Conservation (phyloP, 2,329 filamentous ascomycete species). For the Xylaria polymorpha region DNA sequence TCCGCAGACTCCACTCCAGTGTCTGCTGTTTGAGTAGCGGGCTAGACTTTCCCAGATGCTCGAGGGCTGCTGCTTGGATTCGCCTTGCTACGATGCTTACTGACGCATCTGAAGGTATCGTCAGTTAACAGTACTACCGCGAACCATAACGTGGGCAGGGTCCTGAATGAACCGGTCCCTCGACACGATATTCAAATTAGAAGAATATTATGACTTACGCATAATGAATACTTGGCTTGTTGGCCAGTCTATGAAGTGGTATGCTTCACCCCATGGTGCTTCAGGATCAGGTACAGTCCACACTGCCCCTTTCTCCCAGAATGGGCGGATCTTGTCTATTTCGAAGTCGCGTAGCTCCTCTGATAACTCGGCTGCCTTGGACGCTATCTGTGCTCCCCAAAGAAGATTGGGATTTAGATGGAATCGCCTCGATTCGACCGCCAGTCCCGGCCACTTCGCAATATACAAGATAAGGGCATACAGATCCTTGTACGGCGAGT, state of each 20-base stretch:
- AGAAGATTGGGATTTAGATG: neutral
- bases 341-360: slow-evolving; percentile 1
- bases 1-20: slow-evolving; percentile 1
- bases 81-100: neutral
- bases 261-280: neutral
- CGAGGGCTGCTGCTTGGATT: slow-evolving; percentile 2
- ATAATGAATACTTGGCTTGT: slow-evolving; percentile 1
- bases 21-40: neutral
- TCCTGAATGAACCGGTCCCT: neutral
- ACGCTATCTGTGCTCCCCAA: neutral
- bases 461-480: neutral
- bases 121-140: too few relatives aligned
- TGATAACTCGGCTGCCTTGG: neutral
- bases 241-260: slow-evolving; percentile 1
- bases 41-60: neutral
- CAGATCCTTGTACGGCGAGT: neutral
- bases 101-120: neutral
- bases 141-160: too few relatives aligned
- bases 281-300: neutral
- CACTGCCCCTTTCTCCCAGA: neutral
- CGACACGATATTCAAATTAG: too few relatives aligned
- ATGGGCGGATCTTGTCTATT: neutral
- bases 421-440: neutral
- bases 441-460: slow-evolving; percentile 1
- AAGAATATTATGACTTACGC: neutral